Base-by-base conservation (phyloP, 2,329 filamentous ascomycete genomes). In the Fonsecaea pedrosoi region DNA sequence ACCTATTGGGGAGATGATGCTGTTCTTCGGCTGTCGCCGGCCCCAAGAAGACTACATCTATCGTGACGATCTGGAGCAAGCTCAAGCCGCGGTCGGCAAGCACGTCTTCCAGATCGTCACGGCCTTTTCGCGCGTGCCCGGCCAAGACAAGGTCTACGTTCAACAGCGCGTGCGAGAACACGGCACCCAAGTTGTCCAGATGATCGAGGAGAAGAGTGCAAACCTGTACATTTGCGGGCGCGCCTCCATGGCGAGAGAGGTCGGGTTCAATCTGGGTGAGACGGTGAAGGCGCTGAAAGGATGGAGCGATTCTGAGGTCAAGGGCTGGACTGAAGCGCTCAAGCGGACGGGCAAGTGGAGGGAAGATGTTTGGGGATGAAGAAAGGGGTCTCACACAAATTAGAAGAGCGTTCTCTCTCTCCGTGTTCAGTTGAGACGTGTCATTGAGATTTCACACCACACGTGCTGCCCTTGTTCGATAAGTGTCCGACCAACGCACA, bases 311-410 rank as follows among this genome's bases (percentile, higher is more conserved):
- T 71, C 66, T 6, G 77, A 82, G 54, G 76, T 79, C 13, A 80
- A 80, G 62, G 75, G 77, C 59, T 85, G 83, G 83, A 78, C 75
- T 30, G 82, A 82, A 68, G 77, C 74, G 15, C 73, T 83, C 45
- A 85, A 83, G 78, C 82, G 79, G 71, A 77, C 78, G 34, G 80
- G 78, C n/a, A 84, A 83, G 72, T 85, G 83, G 82, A 80, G 81
- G 70, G 82, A 85, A 70, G 83, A 86, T 78, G 83, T 85, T 53
- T 85, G 83, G 83, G 81, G 81, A 25, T 82, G 60, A 58, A 35
- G 25, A 50, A 25, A 25, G 25, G 25, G 25, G 25, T 25, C 25
- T 25, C 25, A 25, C 25, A 25, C 25, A 25, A 25, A 25, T 25
- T 25, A 25, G 25, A 25, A 25, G 25, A 25, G 25, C 25, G 25